A percentile compares a stretch with the other conserved stretches of the same genome.
These are phyloP conservation scores for Brassica juncea DNA, from an alignment of 345 rosid genomes.

Conservation along the genomic window DNA sequence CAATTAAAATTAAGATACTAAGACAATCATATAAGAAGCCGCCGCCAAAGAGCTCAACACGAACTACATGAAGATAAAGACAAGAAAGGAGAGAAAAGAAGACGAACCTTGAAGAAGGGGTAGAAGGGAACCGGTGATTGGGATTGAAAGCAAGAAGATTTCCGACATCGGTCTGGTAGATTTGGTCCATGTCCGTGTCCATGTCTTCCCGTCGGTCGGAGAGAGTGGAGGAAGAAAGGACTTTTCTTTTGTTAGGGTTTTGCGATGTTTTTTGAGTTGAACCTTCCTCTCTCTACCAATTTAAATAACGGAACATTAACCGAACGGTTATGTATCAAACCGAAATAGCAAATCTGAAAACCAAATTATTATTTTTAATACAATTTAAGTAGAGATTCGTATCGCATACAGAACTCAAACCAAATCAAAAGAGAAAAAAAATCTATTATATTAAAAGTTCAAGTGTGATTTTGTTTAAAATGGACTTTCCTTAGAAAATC, in stretches of 20 bases:
- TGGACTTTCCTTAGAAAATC: too few species aligned
- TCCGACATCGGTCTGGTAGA: slow-evolving; percentile 63
- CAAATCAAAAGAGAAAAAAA: background rate
- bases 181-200: slow-evolving; percentile 42
- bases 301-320: background rate
- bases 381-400: background rate
- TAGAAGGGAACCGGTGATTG: slow-evolving; percentile 48
- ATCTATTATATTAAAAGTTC: too few species aligned
- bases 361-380: background rate
- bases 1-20: background rate
- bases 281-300: background rate
- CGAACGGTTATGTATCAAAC: background rate
- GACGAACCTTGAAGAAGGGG: slow-evolving; percentile 63
- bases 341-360: background rate
- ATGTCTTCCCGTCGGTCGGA: slow-evolving; percentile 29
- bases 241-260: slow-evolving; percentile 34
- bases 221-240: slow-evolving; percentile 2
- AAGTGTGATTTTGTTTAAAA: too few species aligned
- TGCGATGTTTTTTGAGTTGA: slow-evolving; percentile 14
- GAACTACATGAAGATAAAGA: slow-evolving; percentile 9
- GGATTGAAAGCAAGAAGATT: slow-evolving; percentile 70
- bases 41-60: slow-evolving; percentile 21
- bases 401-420: background rate
- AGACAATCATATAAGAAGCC: slow-evolving; percentile 4
- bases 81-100: background rate